Evolutionary conservation across 2,329 filamentous ascomycete species (phyloP).

Genomic region (Beauveria sp.): DNA sequence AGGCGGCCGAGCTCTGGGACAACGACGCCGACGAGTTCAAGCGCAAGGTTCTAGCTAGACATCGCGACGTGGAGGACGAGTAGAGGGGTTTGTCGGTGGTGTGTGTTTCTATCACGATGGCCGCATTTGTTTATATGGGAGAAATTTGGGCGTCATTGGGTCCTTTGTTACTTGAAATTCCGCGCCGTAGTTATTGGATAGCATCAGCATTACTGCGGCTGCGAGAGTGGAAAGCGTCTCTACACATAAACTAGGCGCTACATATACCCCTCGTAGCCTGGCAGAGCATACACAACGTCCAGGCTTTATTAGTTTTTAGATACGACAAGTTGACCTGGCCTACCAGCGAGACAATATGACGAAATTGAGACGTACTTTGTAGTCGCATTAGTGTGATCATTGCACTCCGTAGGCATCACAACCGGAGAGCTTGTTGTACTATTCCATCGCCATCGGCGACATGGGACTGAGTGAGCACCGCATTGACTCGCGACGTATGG

Average conservation of each 20-base stretch:
- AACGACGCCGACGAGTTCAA: constrained; percentile 82
- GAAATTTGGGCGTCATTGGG: constrained; percentile 34
- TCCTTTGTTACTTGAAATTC: constrained; percentile 24
- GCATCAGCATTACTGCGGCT: constrained; percentile 21
- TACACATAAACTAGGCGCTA: background rate
- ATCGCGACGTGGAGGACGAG: constrained; percentile 59
- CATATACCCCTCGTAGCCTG: background rate
- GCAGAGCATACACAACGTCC: background rate
- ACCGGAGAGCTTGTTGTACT: too few species aligned
- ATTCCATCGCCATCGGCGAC: background rate
- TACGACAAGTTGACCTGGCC: background rate
- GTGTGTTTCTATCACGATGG: background rate
- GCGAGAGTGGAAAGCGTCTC: background rate
- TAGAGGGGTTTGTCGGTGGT: constrained; percentile 23
- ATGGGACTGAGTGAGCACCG: too few species aligned
- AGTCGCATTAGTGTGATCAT: background rate
- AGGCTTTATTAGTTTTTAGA: background rate
- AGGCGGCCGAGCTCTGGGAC: constrained; percentile 95
- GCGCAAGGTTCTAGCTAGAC: constrained; percentile 57
- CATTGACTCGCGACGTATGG: too few species aligned
- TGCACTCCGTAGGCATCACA: background rate
- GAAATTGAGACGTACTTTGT: background rate
- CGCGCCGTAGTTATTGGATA: constrained; percentile 26
- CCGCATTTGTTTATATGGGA: constrained; percentile 20
- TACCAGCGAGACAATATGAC: constrained; percentile 3